phyloP scores from a whole-genome alignment of 2,329 filamentous ascomycete species.

The Colletotrichum tropicale region DNA sequence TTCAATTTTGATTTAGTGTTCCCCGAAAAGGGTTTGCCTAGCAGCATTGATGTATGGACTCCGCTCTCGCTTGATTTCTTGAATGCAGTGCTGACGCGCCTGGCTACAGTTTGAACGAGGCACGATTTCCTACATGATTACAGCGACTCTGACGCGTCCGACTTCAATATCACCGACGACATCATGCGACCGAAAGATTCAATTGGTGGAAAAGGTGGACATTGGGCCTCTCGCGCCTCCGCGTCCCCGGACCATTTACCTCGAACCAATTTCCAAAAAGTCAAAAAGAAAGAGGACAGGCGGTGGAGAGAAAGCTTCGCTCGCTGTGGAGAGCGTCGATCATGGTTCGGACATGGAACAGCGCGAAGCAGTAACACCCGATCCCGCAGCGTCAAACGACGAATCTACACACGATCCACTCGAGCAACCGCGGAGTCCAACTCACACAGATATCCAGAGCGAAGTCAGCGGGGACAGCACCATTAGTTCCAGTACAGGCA shows the following conservation, averaged over 20 bases:
- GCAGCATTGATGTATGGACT: conserved; percentile 82
- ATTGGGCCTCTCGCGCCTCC: conserved; percentile 77
- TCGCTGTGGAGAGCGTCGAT: conserved; percentile 46
- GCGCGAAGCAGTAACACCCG: conserved; percentile 31
- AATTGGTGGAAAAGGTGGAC: conserved; percentile 82
- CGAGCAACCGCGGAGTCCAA: conserved; percentile 43
- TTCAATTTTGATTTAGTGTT: conserved; percentile 80
- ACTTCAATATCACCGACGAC: conserved; percentile 82
- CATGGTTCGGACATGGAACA: conserved; percentile 32
- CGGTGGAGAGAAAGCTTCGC: conserved; percentile 44
- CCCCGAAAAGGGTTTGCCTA: conserved; percentile 74
- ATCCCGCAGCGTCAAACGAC: conserved; percentile 43
- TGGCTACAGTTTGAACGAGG: conserved; percentile 84
- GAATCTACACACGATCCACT: conserved; percentile 42
- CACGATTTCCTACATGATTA: conserved; percentile 89
- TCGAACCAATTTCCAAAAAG: conserved; percentile 83
- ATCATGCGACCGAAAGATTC: conserved; percentile 81
- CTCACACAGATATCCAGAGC: conserved; percentile 64
- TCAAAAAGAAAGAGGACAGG: conserved; percentile 64
- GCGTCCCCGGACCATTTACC: conserved; percentile 80
- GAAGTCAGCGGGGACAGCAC: conserved; percentile 75
- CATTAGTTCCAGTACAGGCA: conserved; percentile 68
- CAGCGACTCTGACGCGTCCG: conserved; percentile 86
- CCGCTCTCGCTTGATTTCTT: not conserved
- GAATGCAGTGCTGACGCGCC: not conserved